phyloP scores from a whole-genome alignment of 2,329 filamentous ascomycete species.

The Ascochyta lentis region DNA sequence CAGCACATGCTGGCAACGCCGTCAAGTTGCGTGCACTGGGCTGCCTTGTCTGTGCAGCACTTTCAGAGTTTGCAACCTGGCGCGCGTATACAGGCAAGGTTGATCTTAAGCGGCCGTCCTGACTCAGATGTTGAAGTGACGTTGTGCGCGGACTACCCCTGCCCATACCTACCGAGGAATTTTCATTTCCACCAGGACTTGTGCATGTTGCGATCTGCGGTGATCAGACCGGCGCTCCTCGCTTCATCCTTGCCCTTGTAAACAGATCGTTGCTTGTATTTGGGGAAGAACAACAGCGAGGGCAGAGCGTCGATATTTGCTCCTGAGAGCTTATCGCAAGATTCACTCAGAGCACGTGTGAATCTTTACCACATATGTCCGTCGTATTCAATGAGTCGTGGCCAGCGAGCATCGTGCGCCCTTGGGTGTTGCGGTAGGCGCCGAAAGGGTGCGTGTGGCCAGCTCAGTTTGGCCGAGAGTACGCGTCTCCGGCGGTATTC shows the following conservation, averaged over 20 bases:
- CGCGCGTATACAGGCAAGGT: slow-evolving; percentile 4
- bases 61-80: slow-evolving; percentile 2
- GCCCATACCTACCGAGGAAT: slow-evolving; percentile 8
- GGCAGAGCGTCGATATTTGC: background rate
- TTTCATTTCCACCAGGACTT: slow-evolving; percentile 17
- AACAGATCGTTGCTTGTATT: background rate
- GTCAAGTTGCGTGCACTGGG: background rate
- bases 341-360: background rate
- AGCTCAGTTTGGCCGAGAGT: background rate
- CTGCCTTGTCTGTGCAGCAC: background rate
- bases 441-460: background rate
- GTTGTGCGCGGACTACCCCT: slow-evolving; percentile 6
- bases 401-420: slow-evolving; percentile 1
- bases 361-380: background rate
- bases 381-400: background rate
- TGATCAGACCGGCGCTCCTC: slow-evolving; percentile 16
- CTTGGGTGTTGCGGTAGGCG: slow-evolving; percentile 3
- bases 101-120: background rate
- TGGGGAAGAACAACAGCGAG: background rate
- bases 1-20: background rate
- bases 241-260: slow-evolving; percentile 11
- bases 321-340: background rate
- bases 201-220: slow-evolving; percentile 13
- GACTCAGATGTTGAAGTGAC: slow-evolving; percentile 2
- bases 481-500: background rate